Evolutionary conservation across 345 rosid species (phyloP), one percentile per base, ranked within the genome.

Genomic region (Trapa bicornis): DNA sequence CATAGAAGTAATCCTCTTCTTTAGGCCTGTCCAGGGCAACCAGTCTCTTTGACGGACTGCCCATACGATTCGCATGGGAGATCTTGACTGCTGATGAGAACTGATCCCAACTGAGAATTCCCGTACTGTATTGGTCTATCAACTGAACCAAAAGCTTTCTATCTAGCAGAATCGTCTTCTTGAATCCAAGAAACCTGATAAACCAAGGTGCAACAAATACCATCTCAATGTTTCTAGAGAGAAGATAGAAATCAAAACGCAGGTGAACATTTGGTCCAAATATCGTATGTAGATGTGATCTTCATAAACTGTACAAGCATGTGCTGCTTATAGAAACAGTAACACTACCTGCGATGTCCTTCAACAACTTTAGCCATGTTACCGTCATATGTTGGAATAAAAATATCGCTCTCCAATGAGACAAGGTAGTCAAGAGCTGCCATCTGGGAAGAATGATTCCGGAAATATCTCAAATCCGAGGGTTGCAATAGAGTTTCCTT

Each of bases 1-100:
- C 68, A 53, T 80, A 83, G 74, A 81, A 83, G 53, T 76, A 75
- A 67, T 79, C 87, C 63, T 84, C 87, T 65, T 79, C 79, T 72
- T 73, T 76, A 5, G 85, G 85, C 62, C 79, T 67, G 39, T 73
- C 72, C 4, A 77, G 84, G 47, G 78, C 73, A 43, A 74, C 74
- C 65, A 72, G 22, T 63, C 86, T 70, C 53, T 60, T 66, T 35
- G 56, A 39, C n/a, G 79, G 82, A 41, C 82, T 74, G 47, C 83
- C 81, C 65, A 68, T 69, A 0, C 69, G 75, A 56, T 76, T 63
- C 42, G 75, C 73, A 61, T 82, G 83, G 61, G 68, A 62, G 67
- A 61, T 47, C 73, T 72, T 77, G 48, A 77, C 72, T 9, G 64
- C 32, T 37, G 63, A 39, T 22, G 82, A 74, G 65, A 82, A 80